Conservation (phyloP, 768 basidiomycete species). For the Termitomyces sp. region DNA sequence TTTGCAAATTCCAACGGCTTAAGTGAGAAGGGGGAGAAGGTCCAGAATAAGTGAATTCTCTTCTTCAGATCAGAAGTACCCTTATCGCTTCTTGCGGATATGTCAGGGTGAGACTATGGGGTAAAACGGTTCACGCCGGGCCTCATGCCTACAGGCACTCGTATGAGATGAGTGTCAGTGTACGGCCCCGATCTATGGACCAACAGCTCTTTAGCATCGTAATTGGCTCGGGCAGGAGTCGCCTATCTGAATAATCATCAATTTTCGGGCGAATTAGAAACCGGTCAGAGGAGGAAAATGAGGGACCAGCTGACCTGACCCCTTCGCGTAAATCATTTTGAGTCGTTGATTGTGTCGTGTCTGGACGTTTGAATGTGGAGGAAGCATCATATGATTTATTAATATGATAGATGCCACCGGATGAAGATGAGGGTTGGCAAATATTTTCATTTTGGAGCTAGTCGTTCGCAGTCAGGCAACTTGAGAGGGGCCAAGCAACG, state of each 20-base stretch:
- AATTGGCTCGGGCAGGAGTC: not conserved
- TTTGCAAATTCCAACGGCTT: not conserved
- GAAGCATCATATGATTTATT: not conserved
- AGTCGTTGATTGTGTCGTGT: not conserved
- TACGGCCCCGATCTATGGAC: not conserved
- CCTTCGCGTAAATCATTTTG: not conserved
- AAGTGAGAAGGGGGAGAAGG: not conserved
- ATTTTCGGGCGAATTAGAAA: not conserved
- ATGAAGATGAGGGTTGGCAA: not conserved
- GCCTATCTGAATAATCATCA: not conserved
- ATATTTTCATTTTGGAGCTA: not conserved
- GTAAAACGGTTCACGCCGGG: not conserved
- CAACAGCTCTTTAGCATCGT: not conserved
- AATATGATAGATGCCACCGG: not conserved
- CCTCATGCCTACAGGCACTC: not conserved
- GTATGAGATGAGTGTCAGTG: not conserved
- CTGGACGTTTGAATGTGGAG: not conserved
- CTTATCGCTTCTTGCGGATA: not conserved
- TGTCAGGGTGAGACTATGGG: not conserved
- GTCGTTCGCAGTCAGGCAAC: not conserved
- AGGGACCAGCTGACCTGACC: not conserved
- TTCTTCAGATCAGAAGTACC: not conserved
- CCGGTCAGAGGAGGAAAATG: not conserved
- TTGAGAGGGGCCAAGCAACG: not conserved
- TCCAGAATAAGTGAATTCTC: not conserved